phyloP scores from a whole-genome alignment of 139 green algal species.

The Picochlorum costavermella region DNA sequence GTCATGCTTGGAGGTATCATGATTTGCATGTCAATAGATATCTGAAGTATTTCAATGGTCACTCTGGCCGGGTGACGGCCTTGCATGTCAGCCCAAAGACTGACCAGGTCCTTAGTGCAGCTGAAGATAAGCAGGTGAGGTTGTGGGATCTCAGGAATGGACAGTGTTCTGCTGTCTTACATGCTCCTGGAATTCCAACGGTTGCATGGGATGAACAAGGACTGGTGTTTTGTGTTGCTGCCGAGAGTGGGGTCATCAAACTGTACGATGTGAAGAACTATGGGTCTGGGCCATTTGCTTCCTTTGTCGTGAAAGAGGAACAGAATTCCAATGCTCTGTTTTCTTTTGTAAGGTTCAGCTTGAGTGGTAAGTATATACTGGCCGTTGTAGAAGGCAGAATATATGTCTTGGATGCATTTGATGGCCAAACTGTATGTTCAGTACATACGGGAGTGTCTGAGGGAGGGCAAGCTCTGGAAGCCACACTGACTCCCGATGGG shows the following conservation, averaged over 20 bases:
- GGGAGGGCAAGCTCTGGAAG: conserved; percentile 45
- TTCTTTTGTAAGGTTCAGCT: conserved; percentile 60
- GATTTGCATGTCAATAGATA: conserved; percentile 75
- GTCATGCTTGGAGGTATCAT: conserved; percentile 74
- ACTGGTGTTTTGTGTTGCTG: conserved; percentile 79
- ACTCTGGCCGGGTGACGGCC: conserved; percentile 61
- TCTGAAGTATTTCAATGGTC: conserved; percentile 78
- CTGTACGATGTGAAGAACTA: conserved; percentile 79
- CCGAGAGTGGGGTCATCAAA: conserved; percentile 64
- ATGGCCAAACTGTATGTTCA: conserved; percentile 27
- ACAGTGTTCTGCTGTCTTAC: conserved; percentile 56
- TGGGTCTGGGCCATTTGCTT: conserved; percentile 73
- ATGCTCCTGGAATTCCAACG: conserved; percentile 44
- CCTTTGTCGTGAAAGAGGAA: conserved; percentile 58
- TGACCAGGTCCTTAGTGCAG: conserved; percentile 72
- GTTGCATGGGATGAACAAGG: conserved; percentile 72
- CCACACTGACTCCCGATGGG: conserved; percentile 68
- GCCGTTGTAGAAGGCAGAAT: conserved; percentile 53
- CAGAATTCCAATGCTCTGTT: conserved; percentile 40
- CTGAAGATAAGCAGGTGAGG: conserved; percentile 55
- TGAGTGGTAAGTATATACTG: conserved; percentile 71
- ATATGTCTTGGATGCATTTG: conserved; percentile 78
- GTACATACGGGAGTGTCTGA: conserved; percentile 45
- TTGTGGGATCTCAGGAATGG: conserved; percentile 82
- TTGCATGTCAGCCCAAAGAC: conserved; percentile 70